Conservation (phyloP, 2,329 filamentous ascomycete species). For the Alternaria consortialis region DNA sequence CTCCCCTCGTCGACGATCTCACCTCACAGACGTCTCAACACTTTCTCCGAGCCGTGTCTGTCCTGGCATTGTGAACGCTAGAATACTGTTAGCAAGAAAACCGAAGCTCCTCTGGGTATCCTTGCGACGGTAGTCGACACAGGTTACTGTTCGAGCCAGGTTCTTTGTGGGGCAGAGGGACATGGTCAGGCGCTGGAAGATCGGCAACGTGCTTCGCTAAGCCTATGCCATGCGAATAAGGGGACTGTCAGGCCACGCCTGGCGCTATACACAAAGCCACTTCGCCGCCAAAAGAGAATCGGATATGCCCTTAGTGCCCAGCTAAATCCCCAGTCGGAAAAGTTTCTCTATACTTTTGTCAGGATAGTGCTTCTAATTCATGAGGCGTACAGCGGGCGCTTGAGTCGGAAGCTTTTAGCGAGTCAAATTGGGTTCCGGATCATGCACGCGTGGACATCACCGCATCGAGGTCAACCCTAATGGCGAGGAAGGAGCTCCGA, state of each 20-base stretch:
- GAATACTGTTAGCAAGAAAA: constrained; percentile 19
- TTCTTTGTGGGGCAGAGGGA: constrained; percentile 17
- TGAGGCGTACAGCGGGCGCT: constrained; percentile 8
- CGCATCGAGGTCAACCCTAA: background rate
- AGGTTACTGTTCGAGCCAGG: constrained; percentile 12
- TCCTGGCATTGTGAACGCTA: constrained; percentile 16
- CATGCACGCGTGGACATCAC: constrained; percentile 9
- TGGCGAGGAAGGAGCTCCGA: constrained; percentile 3
- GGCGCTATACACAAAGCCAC: background rate
- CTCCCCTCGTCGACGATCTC: constrained; percentile 16
- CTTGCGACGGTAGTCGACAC: constrained; percentile 19
- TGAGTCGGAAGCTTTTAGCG: constrained; percentile 11
- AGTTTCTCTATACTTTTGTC: background rate
- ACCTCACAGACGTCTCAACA: constrained; percentile 20
- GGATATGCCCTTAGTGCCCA: background rate
- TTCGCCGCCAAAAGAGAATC: background rate
- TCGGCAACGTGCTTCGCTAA: constrained; percentile 21
- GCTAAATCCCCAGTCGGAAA: background rate
- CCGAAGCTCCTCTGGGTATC: constrained; percentile 15
- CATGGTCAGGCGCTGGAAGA: constrained; percentile 8
- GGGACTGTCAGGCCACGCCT: constrained; percentile 1
- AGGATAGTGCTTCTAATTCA: background rate
- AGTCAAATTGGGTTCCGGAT: constrained; percentile 7
- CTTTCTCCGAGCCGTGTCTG: constrained; percentile 10
- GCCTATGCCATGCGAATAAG: constrained; percentile 1